Evolutionary conservation across 768 basidiomycete species (phyloP).

Genomic region (Harrya chromipes): DNA sequence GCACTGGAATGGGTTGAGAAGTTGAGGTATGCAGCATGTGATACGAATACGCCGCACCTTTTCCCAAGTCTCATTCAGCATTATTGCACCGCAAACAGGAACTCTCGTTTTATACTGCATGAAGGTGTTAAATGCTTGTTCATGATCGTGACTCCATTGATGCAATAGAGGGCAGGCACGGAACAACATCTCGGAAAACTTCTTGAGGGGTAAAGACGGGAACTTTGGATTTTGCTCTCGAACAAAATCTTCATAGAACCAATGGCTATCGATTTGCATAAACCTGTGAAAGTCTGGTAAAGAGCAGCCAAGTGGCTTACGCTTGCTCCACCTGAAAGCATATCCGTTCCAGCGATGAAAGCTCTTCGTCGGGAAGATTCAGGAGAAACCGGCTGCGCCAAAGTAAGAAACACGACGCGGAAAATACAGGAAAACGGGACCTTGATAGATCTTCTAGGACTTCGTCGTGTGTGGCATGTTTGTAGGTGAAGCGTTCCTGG

Average conservation of each 20-base stretch:
- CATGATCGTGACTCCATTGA: conserved; percentile 82
- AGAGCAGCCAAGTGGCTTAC: conserved; percentile 47
- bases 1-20: conserved; percentile 50
- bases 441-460: conserved; percentile 90
- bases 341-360: conserved; percentile 85
- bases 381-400: conserved; percentile 83
- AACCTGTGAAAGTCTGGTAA: conserved; percentile 12
- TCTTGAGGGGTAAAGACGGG: conserved; percentile 85
- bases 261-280: conserved; percentile 60
- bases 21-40: conserved; percentile 9
- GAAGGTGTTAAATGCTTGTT: conserved; percentile 83
- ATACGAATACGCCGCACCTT: conserved; percentile 55
- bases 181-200: conserved; percentile 91
- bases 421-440: conserved; percentile 37
- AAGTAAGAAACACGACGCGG: conserved; percentile 12
- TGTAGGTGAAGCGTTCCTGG: conserved; percentile 51
- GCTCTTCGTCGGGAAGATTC: conserved; percentile 92
- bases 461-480: conserved; percentile 76
- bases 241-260: conserved; percentile 99
- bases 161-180: conserved; percentile 78
- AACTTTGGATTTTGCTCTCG: conserved; percentile 87
- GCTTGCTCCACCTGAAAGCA: conserved; percentile 99
- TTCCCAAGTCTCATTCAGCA: conserved; percentile 89
- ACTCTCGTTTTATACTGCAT: conserved; percentile 97
- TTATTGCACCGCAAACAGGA: conserved; percentile 96